phyloP scores from a whole-genome alignment of 2,329 filamentous ascomycete genomes.

The Diplodia scrobiculata region DNA sequence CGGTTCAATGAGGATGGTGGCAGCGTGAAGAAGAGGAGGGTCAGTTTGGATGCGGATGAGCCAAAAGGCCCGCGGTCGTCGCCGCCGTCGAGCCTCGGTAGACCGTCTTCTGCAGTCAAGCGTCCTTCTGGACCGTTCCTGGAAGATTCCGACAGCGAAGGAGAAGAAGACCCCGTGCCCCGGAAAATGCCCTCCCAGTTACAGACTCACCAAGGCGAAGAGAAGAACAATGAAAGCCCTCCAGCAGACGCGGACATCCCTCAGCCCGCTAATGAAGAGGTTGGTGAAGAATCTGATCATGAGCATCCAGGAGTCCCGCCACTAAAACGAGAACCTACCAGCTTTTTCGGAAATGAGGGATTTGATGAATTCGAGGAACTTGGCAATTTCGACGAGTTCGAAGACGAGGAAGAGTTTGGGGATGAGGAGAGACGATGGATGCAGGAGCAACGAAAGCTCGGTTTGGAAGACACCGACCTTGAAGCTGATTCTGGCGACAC shows the following conservation, averaged over 20 bases:
- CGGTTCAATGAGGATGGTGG: constrained; percentile 50
- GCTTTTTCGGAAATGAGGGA: constrained; percentile 46
- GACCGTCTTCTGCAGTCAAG: constrained; percentile 30
- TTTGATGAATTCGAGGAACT: constrained; percentile 55
- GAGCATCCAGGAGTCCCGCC: constrained; percentile 31
- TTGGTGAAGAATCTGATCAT: constrained; percentile 12
- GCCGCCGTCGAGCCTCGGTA: constrained; percentile 32
- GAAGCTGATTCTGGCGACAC: constrained; percentile 56
- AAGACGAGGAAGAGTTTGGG: constrained; percentile 58
- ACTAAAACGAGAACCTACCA: constrained; percentile 54
- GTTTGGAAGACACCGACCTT: constrained; percentile 54
- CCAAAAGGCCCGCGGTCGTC: constrained; percentile 38
- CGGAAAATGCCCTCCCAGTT: neutral
- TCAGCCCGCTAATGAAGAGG: constrained; percentile 16
- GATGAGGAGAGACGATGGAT: constrained; percentile 64
- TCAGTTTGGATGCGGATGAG: constrained; percentile 45
- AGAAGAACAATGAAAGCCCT: neutral
- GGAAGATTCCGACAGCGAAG: constrained; percentile 68
- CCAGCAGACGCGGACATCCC: neutral
- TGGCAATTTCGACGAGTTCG: constrained; percentile 59
- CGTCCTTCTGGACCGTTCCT: constrained; percentile 64
- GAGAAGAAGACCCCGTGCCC: constrained; percentile 37
- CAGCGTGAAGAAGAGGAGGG: constrained; percentile 49
- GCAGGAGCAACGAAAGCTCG: constrained; percentile 65
- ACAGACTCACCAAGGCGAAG: neutral